Conservation (phyloP, 345 rosid species). For the Eucalyptus microcorys region DNA sequence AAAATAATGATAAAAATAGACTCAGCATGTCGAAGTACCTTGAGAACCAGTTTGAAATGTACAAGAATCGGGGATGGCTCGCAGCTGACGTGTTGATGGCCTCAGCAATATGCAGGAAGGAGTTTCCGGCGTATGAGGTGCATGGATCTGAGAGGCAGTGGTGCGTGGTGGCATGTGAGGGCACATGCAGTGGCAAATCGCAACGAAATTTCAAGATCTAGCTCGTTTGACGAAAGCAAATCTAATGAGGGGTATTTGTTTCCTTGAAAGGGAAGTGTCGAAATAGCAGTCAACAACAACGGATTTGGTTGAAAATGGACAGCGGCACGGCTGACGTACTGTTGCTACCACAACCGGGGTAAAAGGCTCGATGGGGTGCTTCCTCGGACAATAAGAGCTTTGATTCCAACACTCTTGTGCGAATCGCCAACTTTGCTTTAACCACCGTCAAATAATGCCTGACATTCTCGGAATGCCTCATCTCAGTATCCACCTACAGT, state of each 20-base stretch:
- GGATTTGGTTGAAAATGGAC: not conserved
- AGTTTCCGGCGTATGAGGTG: not conserved
- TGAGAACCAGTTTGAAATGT: not conserved
- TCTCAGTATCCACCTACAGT: slow-evolving; percentile 27
- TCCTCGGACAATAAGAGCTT: not conserved
- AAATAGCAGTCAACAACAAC: not conserved
- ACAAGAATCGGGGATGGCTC: not conserved
- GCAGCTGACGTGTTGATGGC: not conserved
- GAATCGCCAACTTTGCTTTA: not conserved
- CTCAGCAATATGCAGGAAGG: not conserved
- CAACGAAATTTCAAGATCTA: not conserved
- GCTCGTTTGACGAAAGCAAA: not conserved
- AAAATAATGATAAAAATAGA: not conserved
- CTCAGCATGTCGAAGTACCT: not conserved
- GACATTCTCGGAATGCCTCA: not conserved
- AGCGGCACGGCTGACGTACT: not conserved
- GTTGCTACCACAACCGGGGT: not conserved
- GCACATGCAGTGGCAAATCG: not conserved
- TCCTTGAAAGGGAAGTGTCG: not conserved
- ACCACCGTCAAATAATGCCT: not conserved
- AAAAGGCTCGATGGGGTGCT: not conserved
- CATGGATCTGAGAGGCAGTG: not conserved
- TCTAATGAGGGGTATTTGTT: not conserved
- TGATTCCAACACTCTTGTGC: not conserved
- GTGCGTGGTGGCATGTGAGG: not conserved